Evolutionary conservation across 2,329 filamentous ascomycete genomes (phyloP).

Genomic region (Neofusicoccum parvum): DNA sequence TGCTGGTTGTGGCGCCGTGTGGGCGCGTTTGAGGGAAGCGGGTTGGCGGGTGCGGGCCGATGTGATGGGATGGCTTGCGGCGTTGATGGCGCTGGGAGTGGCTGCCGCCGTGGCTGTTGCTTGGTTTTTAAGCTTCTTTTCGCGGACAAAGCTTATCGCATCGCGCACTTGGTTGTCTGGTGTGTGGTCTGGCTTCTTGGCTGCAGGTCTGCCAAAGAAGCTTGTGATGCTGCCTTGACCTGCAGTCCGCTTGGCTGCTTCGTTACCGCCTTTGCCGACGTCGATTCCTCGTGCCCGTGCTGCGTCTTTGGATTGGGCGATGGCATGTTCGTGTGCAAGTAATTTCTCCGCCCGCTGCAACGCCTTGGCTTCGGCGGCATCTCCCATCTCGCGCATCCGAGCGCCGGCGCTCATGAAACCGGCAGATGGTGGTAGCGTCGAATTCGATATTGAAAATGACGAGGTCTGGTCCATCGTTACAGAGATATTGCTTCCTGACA

Average conservation of each 20-base stretch:
- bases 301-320: slow-evolving; percentile 24
- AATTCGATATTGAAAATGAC: slow-evolving; percentile 32
- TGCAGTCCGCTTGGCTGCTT: slow-evolving; percentile 31
- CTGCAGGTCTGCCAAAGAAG: slow-evolving; percentile 50
- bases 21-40: background rate
- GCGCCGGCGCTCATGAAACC: slow-evolving; percentile 44
- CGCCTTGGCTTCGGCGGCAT: slow-evolving; percentile 23
- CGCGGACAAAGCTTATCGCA: slow-evolving; percentile 3
- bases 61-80: background rate
- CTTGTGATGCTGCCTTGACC: slow-evolving; percentile 56
- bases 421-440: slow-evolving; percentile 27
- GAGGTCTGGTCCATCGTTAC: slow-evolving; percentile 36
- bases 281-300: slow-evolving; percentile 22
- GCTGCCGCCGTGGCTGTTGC: background rate
- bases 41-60: background rate
- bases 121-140: slow-evolving; percentile 19
- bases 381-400: slow-evolving; percentile 43
- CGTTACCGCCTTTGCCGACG: background rate
- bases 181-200: slow-evolving; percentile 24
- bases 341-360: slow-evolving; percentile 28
- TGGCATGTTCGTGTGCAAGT: slow-evolving; percentile 28
- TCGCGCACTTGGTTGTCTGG: slow-evolving; percentile 8
- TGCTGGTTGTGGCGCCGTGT: background rate
- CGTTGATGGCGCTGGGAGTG: background rate
- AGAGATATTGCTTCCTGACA: background rate